Base-by-base conservation (phyloP, 2,329 filamentous ascomycete species). In the Tolypocladium ovalisporum region DNA sequence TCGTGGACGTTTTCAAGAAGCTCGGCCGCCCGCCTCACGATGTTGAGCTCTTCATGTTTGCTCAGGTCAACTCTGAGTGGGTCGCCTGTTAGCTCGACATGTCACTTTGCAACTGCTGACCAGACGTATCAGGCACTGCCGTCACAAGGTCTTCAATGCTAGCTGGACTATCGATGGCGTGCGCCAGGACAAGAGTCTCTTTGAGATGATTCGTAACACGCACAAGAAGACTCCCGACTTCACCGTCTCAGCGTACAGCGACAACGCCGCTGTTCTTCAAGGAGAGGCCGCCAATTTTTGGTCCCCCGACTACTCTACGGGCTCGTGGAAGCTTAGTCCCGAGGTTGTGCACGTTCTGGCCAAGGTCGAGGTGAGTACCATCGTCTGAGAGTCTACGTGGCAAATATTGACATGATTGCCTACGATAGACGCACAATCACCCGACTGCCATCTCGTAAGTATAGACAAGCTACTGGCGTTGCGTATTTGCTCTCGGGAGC, bases 1-100 rank as follows among this genome's bases (percentile, higher is more conserved):
- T 99, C 42, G 89, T 96, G n/a, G 85, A 91, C 55, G 66, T 68
- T 37, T 71, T 70, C 59, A 66, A 64, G 55, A 64, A 64, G 52
- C 67, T 70, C 22, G 82, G 84, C 61, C 77, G 85, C 40, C 76
- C 82, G 54, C 90, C 90, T 1, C 87, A 91, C 60, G 94, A 97
- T 70, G 89, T 97, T 51, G 94, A 99, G 75, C 80, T 97, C 27
- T 97, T 97, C 79, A 97, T 97, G 94, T 99, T 97, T 71, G 93
- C 93, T 19, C 94, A 99, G 75, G 93, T 99, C 70, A 97, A 97
- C 77, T 97, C 93, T 3, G 94, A 99, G 79, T 65, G 52, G 53
- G 60, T 57, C 29, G 35, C 22, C n/a, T 13, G n/a, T 19, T 13
- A 10, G 32, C 19, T 27, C 29, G 4, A 47, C 4, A 6, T 27